Base-by-base conservation (phyloP, 495 filamentous ascomycete genomes). In the Thermochaetoides thermophila region DNA sequence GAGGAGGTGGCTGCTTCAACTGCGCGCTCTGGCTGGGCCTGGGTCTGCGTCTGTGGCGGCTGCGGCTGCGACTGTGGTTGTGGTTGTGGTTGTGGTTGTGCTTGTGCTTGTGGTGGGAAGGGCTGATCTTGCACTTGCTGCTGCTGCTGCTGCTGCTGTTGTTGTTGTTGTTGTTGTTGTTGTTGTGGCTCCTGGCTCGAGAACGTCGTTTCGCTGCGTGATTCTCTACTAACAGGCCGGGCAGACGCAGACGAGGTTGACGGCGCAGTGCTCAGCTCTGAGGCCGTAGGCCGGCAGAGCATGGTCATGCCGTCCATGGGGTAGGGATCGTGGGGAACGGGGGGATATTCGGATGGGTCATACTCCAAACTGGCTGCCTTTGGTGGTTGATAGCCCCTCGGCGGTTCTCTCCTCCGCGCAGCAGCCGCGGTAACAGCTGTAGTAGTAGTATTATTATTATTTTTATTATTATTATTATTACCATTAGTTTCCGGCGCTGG, bases 221-320 rank as follows among this genome's bases (percentile, higher is more conserved):
- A 84, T 38, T 87, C 89, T 40, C 84, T 77, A 49, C 87, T 94
- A 16, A 79, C 78, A 31, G 86, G 84, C 27, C 87, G 69, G 20
- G 63, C 76, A 45, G 66, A 24, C n/a, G n/a, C n/a, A 6, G 21
- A 72, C 40, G 78, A 79, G 7, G 43, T 21, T 17, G 48, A 58
- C 18, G 80, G 66, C 38, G 70, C 76, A 20, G 80, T 83, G 55
- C 81, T 87, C 32, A 77, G 73, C 27, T 91, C 86, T 14, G 85
- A 93, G 27, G 80, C 78, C 28, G 82, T 76, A 0, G 77, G 84
- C 16, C 89, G 74, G 56, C 91, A 96, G 42, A 94, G 81, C 81
- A 96, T 93, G 2, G 89, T 96, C 91, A 96, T 96, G 20, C 89
- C 91, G 52, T 99, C 89, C 45, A 81, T 74, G 4, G 87, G 89